phyloP scores from a whole-genome alignment of 495 filamentous ascomycete genomes.

The Podospora appendiculata region DNA sequence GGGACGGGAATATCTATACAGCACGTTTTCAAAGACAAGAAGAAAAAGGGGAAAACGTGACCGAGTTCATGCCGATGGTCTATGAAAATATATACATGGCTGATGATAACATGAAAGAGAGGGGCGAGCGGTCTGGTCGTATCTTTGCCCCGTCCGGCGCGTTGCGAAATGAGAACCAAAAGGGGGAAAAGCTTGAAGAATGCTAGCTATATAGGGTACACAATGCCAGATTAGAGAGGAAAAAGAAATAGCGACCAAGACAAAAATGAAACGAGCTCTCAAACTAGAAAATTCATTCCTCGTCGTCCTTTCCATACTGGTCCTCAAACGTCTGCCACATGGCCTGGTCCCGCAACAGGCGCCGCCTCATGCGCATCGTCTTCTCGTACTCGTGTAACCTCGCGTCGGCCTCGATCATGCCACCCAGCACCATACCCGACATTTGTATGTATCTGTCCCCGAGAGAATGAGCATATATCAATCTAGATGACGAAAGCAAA shows the following conservation, averaged over 20 bases:
- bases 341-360: constrained; percentile 52
- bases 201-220: neutral
- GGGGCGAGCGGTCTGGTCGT: too few species aligned
- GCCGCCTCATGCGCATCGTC: constrained; percentile 54
- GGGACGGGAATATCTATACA: too few species aligned
- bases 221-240: neutral
- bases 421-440: constrained; percentile 77
- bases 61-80: too few species aligned
- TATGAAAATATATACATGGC: too few species aligned
- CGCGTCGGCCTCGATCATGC: constrained; percentile 75
- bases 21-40: too few species aligned
- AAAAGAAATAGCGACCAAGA: neutral
- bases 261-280: neutral
- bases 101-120: too few species aligned
- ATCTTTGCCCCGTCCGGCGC: too few species aligned
- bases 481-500: neutral
- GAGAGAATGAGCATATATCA: neutral
- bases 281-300: constrained; percentile 10
- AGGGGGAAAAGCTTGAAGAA: neutral
- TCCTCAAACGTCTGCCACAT: constrained; percentile 48
- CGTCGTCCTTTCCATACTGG: constrained; percentile 27
- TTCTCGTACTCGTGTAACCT: constrained; percentile 62
- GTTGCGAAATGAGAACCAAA: neutral
- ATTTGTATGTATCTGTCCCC: constrained; percentile 66
- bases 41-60: too few species aligned